Conservation (phyloP, 257 asterid species). For the Rauvolfia tetraphylla region DNA sequence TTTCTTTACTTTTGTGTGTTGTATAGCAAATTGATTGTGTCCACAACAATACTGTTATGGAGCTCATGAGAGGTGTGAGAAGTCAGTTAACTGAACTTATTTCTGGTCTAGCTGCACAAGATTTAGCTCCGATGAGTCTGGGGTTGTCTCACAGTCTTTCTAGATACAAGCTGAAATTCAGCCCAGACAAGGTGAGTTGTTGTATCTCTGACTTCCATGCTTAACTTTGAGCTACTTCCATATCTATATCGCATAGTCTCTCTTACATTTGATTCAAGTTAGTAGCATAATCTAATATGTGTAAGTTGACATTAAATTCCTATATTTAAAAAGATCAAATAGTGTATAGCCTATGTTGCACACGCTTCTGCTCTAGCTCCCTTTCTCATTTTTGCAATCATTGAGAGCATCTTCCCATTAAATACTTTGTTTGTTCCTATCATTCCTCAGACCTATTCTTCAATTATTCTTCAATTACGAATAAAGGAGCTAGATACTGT, state of each 20-base stretch:
- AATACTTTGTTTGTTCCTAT: not conserved
- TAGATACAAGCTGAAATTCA: conserved; percentile 77
- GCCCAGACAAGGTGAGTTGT: conserved; percentile 73
- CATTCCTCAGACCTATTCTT: not conserved
- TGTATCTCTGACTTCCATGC: not conserved
- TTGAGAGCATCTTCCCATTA: not conserved
- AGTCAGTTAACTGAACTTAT: conserved; percentile 75
- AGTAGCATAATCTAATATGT: not conserved
- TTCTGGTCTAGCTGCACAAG: conserved; percentile 72
- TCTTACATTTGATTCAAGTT: not conserved
- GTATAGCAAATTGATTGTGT: conserved; percentile 82
- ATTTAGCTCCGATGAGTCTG: conserved; percentile 89
- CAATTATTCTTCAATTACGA: not conserved
- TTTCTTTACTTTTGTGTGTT: too few species aligned
- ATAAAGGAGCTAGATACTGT: not conserved
- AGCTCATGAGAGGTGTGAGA: conserved; percentile 88
- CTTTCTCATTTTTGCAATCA: not conserved
- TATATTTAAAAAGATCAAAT: not conserved
- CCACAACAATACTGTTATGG: conserved; percentile 80
- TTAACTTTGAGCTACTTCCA: not conserved
- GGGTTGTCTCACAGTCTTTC: conserved; percentile 89
- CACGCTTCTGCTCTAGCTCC: not conserved
- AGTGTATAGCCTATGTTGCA: not conserved
- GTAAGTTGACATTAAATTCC: too few species aligned
- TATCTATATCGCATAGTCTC: not conserved